Evolutionary conservation across 768 basidiomycete species (phyloP).

Genomic region (Rubroboletus satanas): DNA sequence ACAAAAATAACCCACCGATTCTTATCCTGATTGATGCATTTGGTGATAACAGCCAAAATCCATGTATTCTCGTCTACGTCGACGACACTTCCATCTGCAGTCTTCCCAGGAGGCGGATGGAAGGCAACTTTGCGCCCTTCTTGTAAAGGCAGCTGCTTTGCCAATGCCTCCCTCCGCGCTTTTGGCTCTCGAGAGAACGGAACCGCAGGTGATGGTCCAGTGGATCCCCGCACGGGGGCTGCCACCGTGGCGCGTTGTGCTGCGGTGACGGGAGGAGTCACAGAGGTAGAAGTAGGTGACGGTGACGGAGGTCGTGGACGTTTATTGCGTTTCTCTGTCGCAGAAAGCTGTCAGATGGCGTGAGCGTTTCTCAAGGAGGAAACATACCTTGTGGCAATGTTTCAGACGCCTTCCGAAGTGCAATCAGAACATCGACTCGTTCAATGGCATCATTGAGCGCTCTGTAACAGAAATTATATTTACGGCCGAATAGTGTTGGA

Average conservation of each 20-base stretch:
- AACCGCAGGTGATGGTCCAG: slow-evolving; percentile 47
- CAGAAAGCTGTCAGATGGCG: not conserved
- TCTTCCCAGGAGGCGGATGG: slow-evolving; percentile 61
- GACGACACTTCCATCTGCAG: slow-evolving; percentile 45
- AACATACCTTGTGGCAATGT: slow-evolving; percentile 48
- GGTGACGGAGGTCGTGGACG: slow-evolving; percentile 72
- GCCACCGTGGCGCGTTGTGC: slow-evolving; percentile 13
- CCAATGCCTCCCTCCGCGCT: slow-evolving; percentile 56
- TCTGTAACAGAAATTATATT: slow-evolving; percentile 36
- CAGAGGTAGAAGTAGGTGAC: slow-evolving; percentile 48
- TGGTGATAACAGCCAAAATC: slow-evolving; percentile 77
- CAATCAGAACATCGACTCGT: slow-evolving; percentile 63
- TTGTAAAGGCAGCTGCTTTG: slow-evolving; percentile 63
- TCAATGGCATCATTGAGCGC: slow-evolving; percentile 72
- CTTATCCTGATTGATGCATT: slow-evolving; percentile 68
- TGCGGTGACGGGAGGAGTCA: slow-evolving; percentile 25
- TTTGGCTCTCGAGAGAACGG: slow-evolving; percentile 65
- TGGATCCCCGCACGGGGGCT: slow-evolving; percentile 46
- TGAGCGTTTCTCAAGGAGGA: not conserved
- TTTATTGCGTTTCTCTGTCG: slow-evolving; percentile 70
- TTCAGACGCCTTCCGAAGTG: slow-evolving; percentile 69
- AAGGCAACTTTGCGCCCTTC: slow-evolving; percentile 80
- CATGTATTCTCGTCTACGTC: slow-evolving; percentile 53
- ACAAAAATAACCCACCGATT: slow-evolving; percentile 44
- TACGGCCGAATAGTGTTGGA: not conserved